Conservation (phyloP, 345 rosid species). For the Ceriops tagal region DNA sequence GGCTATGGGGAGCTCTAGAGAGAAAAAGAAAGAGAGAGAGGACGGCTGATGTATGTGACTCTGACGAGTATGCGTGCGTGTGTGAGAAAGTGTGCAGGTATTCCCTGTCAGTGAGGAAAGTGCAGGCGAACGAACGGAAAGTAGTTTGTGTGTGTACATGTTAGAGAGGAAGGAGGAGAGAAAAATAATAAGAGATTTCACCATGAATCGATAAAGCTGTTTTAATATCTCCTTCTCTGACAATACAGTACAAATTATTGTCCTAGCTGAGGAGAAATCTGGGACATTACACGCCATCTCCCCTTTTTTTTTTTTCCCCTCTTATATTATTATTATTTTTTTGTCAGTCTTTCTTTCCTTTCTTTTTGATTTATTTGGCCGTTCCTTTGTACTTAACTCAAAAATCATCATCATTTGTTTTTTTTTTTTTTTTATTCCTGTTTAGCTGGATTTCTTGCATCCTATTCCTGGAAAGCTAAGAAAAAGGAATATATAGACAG, state of each 20-base stretch:
- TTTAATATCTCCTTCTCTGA: constrained; percentile 57
- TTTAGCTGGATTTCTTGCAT: background rate
- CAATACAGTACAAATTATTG: constrained; percentile 68
- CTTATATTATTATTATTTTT: background rate
- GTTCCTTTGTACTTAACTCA: background rate
- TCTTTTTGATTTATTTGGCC: background rate
- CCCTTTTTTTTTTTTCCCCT: background rate
- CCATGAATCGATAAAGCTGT: constrained; percentile 72
- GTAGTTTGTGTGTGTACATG: constrained; percentile 21
- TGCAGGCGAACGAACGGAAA: constrained; percentile 44
- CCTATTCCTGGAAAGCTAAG: too few relatives aligned
- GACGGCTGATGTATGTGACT: constrained; percentile 14
- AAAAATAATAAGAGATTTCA: constrained; percentile 17
- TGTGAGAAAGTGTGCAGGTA: constrained; percentile 74
- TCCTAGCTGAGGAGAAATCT: constrained; percentile 16
- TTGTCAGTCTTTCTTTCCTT: background rate
- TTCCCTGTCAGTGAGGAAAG: constrained; percentile 63
- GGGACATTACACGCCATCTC: constrained; percentile 62
- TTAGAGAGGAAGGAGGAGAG: background rate
- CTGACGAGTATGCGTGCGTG: constrained; percentile 79
- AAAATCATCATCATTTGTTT: background rate
- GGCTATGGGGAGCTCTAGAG: background rate
- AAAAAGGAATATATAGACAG: too few relatives aligned
- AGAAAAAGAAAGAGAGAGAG: constrained; percentile 12
- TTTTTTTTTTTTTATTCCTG: constrained; percentile 1